These are phyloP conservation scores for Cicer chorassanicum DNA, from an alignment of 306 rosid genomes.

Conservation along the genomic window DNA sequence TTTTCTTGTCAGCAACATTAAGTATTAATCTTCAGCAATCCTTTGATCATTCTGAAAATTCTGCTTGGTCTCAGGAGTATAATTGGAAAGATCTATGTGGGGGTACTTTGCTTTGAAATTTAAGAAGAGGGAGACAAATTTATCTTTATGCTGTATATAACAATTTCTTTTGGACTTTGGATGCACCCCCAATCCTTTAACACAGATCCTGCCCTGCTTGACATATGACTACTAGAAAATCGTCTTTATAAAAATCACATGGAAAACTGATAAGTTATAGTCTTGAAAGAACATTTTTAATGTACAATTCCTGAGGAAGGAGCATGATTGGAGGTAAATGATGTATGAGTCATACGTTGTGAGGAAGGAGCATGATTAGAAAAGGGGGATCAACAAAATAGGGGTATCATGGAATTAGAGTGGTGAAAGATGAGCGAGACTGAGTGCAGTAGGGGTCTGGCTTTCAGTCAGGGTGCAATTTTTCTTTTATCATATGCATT, in stretches of 20 bases:
- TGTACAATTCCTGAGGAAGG: not conserved
- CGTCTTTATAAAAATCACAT: slow-evolving; percentile 2
- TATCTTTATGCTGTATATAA: not conserved
- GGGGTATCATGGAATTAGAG: not conserved
- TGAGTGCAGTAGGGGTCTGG: not conserved
- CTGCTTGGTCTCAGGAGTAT: not conserved
- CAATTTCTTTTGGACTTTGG: not conserved
- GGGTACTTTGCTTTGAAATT: slow-evolving; percentile 19
- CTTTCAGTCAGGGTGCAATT: not conserved
- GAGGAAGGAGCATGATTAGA: not conserved
- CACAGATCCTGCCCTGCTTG: not conserved
- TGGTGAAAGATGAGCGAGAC: not conserved
- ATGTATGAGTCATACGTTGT: not conserved
- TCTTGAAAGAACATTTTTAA: slow-evolving; percentile 10
- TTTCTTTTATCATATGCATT: not conserved
- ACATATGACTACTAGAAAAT: slow-evolving; percentile 16
- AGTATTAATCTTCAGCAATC: not conserved
- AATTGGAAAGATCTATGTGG: not conserved
- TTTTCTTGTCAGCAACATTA: slow-evolving; percentile 15
- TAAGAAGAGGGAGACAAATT: not conserved
- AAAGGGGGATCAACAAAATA: not conserved
- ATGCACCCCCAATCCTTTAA: not conserved
- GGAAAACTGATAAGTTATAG: slow-evolving; percentile 2
- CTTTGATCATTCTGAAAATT: slow-evolving; percentile 25
- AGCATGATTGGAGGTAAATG: not conserved